These are phyloP conservation scores for Pythium volutum DNA, from an alignment of 352 stramenopile species.

Conservation along the genomic window DNA sequence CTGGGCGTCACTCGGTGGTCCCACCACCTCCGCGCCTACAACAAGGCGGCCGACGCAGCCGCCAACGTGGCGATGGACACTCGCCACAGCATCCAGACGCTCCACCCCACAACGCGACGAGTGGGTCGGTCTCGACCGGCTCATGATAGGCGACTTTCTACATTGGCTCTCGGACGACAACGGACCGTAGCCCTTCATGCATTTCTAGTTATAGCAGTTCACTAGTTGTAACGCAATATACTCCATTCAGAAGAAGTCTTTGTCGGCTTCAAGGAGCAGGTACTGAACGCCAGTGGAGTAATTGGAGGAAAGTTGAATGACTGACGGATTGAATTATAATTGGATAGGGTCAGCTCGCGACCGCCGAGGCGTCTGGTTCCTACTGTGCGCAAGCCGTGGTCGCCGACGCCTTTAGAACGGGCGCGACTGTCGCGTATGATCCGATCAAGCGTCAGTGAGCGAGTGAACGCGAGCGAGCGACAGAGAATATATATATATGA, in stretches of 20 bases:
- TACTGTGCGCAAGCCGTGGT: constrained; percentile 9
- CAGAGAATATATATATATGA: neutral
- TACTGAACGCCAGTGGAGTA: neutral
- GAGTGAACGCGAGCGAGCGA: neutral
- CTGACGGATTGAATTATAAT: no score
- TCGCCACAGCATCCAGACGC: neutral
- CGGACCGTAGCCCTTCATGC: neutral
- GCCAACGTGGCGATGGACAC: neutral
- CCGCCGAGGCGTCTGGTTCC: constrained; percentile 4
- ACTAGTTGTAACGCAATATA: constrained; percentile 1
- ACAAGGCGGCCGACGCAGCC: neutral
- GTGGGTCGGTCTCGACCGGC: neutral
- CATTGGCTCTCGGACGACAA: no score
- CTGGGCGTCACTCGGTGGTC: neutral
- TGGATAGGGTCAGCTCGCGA: constrained; percentile 4
- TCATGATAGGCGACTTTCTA: neutral
- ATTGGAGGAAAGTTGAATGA: neutral
- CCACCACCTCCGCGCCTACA: neutral
- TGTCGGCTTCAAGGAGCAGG: constrained; percentile 6
- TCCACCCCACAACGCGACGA: neutral
- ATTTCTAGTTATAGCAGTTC: neutral
- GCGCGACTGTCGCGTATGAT: constrained; percentile 6
- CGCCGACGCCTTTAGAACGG: neutral
- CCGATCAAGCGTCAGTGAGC: constrained; percentile 6
- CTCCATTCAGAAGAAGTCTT: neutral